phyloP scores from a whole-genome alignment of 2,329 filamentous ascomycete genomes.

The Cladosporium oxysporum region DNA sequence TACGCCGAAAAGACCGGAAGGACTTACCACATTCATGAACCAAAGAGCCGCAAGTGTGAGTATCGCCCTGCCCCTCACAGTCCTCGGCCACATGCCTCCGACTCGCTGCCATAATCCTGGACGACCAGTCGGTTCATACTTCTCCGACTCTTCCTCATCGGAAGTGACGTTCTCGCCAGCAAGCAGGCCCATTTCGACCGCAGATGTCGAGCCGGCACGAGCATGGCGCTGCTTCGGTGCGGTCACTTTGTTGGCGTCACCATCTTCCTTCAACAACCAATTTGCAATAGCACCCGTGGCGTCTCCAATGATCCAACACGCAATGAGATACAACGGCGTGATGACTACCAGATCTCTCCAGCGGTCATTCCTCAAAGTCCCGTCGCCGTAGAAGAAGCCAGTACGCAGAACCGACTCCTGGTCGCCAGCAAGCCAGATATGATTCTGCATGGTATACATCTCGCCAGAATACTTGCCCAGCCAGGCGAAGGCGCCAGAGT shows the following conservation, averaged over 20 bases:
- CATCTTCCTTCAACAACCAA: constrained; percentile 39
- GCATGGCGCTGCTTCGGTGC: neutral
- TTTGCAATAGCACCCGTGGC: constrained; percentile 42
- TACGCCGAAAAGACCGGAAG: neutral
- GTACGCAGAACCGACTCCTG: constrained; percentile 53
- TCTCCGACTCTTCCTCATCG: constrained; percentile 8
- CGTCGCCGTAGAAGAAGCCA: constrained; percentile 35
- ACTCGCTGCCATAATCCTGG: constrained; percentile 1
- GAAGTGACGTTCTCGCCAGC: constrained; percentile 12
- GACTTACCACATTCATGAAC: constrained; percentile 26
- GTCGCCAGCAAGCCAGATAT: constrained; percentile 63
- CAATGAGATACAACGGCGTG: constrained; percentile 47
- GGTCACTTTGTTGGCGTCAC: neutral
- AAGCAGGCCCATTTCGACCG: constrained; percentile 28
- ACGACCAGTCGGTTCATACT: neutral
- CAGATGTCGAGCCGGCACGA: neutral
- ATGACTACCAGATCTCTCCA: constrained; percentile 43
- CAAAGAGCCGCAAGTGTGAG: constrained; percentile 24
- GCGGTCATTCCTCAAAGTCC: constrained; percentile 33
- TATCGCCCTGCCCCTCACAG: constrained; percentile 22
- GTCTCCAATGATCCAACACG: constrained; percentile 41
- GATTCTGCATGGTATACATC: constrained; percentile 61
- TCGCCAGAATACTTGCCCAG: constrained; percentile 61
- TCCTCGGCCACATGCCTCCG: constrained; percentile 21
- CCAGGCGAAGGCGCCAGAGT: constrained; percentile 53